Percentiles rank a stretch among this genome's conserved stretches.
Conservation (phyloP, 177 flowering plant genomes). For the Telopea speciosissima region DNA sequence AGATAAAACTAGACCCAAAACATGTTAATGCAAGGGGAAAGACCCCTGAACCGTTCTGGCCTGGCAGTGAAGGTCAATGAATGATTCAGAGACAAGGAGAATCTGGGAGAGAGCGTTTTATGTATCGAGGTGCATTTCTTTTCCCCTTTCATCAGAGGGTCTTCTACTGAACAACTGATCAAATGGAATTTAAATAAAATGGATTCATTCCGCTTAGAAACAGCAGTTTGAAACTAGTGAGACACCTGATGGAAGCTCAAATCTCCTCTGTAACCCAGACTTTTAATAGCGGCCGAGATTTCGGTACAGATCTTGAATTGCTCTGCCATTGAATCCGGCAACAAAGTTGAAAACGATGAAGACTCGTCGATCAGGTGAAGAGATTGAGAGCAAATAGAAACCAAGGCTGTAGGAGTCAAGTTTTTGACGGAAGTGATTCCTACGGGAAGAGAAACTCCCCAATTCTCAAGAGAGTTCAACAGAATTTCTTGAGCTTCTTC, state of each 20-base stretch:
- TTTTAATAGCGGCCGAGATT: conserved; percentile 39
- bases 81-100: too few species aligned
- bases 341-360: conserved; percentile 28
- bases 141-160: too few species aligned
- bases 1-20: too few species aligned
- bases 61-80: too few species aligned
- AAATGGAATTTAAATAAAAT: background rate
- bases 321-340: conserved; percentile 54
- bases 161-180: background rate
- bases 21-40: too few species aligned
- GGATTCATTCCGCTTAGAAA: background rate
- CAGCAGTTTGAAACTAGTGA: background rate
- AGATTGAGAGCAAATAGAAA: conserved; percentile 55
- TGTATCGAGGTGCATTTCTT: too few species aligned
- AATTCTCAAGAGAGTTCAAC: conserved; percentile 34
- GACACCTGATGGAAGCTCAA: conserved; percentile 65
- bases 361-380: conserved; percentile 40
- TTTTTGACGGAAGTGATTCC: conserved; percentile 37
- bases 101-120: too few species aligned
- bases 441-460: conserved; percentile 46
- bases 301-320: conserved; percentile 48
- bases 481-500: conserved; percentile 57
- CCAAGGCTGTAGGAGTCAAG: conserved; percentile 34
- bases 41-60: too few species aligned
- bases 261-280: conserved; percentile 54